A percentile compares a stretch with the other conserved stretches of the same genome.
phyloP scores from a whole-genome alignment of 2,329 filamentous ascomycete genomes.

The Tolypocladium tropicale region DNA sequence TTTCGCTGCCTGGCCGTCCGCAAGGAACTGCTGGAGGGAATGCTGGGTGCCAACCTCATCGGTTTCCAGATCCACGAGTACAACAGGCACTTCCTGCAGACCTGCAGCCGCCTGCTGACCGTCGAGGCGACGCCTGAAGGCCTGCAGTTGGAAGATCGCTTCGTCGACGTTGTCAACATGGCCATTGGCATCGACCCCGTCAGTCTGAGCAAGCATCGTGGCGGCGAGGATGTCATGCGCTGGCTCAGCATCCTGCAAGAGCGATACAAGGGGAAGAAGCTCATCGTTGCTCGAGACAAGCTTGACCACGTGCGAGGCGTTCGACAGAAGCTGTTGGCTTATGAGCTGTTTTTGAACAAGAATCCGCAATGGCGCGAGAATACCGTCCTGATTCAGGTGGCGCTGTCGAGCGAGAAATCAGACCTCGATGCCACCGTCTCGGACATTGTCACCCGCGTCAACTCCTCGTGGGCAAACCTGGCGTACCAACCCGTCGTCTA shows the following conservation, averaged over 20 bases:
- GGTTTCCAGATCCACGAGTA: slow-evolving; percentile 94
- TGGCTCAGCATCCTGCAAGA: slow-evolving; percentile 77
- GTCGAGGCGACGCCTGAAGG: slow-evolving; percentile 85
- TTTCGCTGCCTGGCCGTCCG: slow-evolving; percentile 86
- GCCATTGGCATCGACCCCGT: slow-evolving; percentile 88
- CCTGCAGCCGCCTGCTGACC: slow-evolving; percentile 82
- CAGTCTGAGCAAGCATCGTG: slow-evolving; percentile 60
- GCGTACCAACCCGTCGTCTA: slow-evolving; percentile 91
- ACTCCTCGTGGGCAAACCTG: slow-evolving; percentile 81
- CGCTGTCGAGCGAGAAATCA: slow-evolving; percentile 77
- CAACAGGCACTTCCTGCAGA: slow-evolving; percentile 87
- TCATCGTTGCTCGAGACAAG: slow-evolving; percentile 91
- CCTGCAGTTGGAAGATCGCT: slow-evolving; percentile 82
- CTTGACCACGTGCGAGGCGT: slow-evolving; percentile 88
- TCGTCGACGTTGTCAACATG: slow-evolving; percentile 76
- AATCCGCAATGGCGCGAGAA: slow-evolving; percentile 84
- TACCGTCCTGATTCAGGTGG: slow-evolving; percentile 88
- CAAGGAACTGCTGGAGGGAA: slow-evolving; percentile 79
- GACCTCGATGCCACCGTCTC: slow-evolving; percentile 83
- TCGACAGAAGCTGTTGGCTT: slow-evolving; percentile 83
- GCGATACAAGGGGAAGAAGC: slow-evolving; percentile 75
- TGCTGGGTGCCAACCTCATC: slow-evolving; percentile 85
- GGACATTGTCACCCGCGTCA: slow-evolving; percentile 90
- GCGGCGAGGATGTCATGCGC: slow-evolving; percentile 59
- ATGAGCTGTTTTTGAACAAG: slow-evolving; percentile 88